Base-by-base conservation (phyloP, 768 basidiomycete genomes). In the Trichaptum fuscoviolaceum region DNA sequence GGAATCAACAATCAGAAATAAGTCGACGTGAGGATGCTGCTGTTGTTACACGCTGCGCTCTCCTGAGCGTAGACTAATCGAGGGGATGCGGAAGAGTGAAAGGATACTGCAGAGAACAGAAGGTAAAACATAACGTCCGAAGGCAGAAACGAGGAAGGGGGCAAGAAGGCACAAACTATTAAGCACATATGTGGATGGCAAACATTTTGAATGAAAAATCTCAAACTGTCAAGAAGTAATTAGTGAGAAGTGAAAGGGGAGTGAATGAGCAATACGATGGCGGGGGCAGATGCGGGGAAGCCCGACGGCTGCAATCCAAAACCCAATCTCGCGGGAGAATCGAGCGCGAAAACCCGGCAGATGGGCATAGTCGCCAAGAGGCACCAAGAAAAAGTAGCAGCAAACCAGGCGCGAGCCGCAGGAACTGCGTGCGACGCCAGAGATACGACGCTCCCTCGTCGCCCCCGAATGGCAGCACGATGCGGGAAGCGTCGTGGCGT, bases 271-370 rank as follows among this genome's bases (percentile, higher is more conserved):
- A 52, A 52, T 52, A 52, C 42, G 42, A 52, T 12, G 42, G 30
- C 8, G 30, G 20, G 10, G 12, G 42, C 42, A 20, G 3, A 20
- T 20, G 42, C 42, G 42, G 42, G 20, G 42, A 52, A 52, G 42
- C 5, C 42, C 42, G 42, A 52, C 42, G 42, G 42, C 42, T 52
- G 42, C 42, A 52, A 52, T 52, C 10, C 42, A 52, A 52, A 52
- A 52, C 42, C 42, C 42, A 52, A 52, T 52, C 42, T 52, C 42
- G 42, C 42, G 42, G 42, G 42, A 52, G 42, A 52, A 52, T 52
- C 3, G 42, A 52, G 15, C 42, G 42, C 42, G 6, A 52, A 52
- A 52, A 52, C 42, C 20, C 42, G 42, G 42, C 10, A 52, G 3
- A 52, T 20, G 42, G 10, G 2, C 20, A 52, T 3, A 52, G 20